Conservation (phyloP, 2,329 filamentous ascomycete species). For the Dothistroma pini region DNA sequence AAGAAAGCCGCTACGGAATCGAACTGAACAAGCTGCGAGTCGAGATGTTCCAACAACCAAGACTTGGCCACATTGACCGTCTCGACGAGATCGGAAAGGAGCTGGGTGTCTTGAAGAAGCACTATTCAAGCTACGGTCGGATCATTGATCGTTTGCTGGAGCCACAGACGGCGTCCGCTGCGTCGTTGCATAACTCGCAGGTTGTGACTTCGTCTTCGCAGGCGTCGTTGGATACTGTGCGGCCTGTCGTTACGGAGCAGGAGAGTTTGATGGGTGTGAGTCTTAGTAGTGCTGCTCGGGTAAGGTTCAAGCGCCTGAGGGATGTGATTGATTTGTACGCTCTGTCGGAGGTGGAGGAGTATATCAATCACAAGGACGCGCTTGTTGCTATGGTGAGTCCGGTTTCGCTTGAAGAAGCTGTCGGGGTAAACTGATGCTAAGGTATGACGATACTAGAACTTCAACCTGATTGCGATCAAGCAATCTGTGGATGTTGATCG, state of each 20-base stretch:
- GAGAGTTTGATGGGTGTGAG: constrained; percentile 44
- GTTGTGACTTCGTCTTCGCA: constrained; percentile 29
- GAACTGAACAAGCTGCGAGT: constrained; percentile 46
- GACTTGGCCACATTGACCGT: constrained; percentile 46
- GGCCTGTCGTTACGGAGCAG: constrained; percentile 25
- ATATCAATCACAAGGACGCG: constrained; percentile 65
- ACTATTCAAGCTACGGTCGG: constrained; percentile 59
- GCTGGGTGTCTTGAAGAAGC: constrained; percentile 56
- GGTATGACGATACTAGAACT: constrained; percentile 54
- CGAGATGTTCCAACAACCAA: constrained; percentile 53
- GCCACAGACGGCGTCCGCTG: constrained; percentile 42
- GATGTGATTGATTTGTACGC: constrained; percentile 60
- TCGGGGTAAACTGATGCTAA: constrained; percentile 1
- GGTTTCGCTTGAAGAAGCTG: not conserved
- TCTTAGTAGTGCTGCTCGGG: constrained; percentile 49
- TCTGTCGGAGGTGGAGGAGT: constrained; percentile 59
- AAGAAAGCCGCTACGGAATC: constrained; percentile 45
- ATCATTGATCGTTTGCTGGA: constrained; percentile 58
- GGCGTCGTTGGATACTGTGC: constrained; percentile 24
- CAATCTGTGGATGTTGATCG: constrained; percentile 69
- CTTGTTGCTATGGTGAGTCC: constrained; percentile 62
- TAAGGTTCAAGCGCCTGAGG: constrained; percentile 57
- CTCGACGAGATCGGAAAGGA: constrained; percentile 60
- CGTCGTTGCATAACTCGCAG: constrained; percentile 44
- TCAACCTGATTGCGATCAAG: constrained; percentile 72